Evolutionary conservation across 805 yeast species (phyloP), one percentile per base, ranked within the genome.

Genomic region (Saccharomycopsis amapae): DNA sequence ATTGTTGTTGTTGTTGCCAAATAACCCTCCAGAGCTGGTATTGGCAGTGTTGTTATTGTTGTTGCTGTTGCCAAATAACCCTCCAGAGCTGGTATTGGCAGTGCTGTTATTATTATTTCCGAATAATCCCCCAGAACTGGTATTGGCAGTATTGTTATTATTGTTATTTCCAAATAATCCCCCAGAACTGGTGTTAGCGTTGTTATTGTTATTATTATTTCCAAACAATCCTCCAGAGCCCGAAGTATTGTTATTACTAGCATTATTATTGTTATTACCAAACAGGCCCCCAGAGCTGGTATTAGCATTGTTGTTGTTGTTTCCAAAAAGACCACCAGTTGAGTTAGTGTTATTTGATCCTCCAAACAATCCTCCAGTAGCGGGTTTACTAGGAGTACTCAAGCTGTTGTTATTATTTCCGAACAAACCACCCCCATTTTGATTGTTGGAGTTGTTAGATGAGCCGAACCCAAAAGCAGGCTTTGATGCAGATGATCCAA

Each of bases 1-100:
- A 49, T 28, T 52, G 50, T 20, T 57, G 45, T 12, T 44, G 28
- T 45, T 22, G 47, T 53, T 46, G 2, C 67, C 67, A 51, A 61
- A 59, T 2, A 63, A 48, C 3, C 66, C 65, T 40, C 59, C 56
- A 31, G 56, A 52, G 33, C 48, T 46, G 7, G 41, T 26, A 24
- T 15, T 39, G 18, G 31, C 45, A 30, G 15, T 30, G 36, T 15
- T 49, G 34, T 47, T 51, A 17, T 49, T 53, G 36, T 33, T 33
- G 22, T 50, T 59, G 37, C 56, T 58, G 40, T 58, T 51, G 40
- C 78, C 79, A 51, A 55, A 75, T 41, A 46, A 44, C 35, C 56
- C 54, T 37, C 62, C 62, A 45, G 44, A 37, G 31, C 48, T 70
- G 48, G 69, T 71, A 31, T 61, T 51, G 9, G 59, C 49, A 13